Base-by-base conservation (phyloP, 176 grass and related monocot species). In the Puya raimondii region DNA sequence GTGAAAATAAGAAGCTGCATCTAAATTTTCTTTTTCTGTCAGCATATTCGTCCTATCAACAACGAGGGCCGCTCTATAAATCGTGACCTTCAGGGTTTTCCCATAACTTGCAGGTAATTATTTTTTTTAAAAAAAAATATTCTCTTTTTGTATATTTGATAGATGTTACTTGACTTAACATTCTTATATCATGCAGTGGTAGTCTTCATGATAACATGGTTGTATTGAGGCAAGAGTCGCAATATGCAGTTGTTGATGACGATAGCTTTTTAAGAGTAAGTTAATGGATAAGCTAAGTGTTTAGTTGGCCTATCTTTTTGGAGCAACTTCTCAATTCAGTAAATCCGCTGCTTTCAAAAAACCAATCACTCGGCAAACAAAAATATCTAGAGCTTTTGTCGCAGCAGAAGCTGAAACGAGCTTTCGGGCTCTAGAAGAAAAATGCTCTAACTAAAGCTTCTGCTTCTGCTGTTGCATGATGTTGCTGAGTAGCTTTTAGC, bases 141-240 rank as follows among this genome's bases (percentile, higher is more conserved):
- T 73, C 42, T 66, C 47, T 53, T 70, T 70, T 21, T 5, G 12
- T 64, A 48, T 13, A 12, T 66, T 29, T 70, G 61, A 70, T 29
- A 54, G 6, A 20, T 64, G 53, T 75, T 58, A 23, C 47, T 14
- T 49, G 73, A 21, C 16, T 56, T n/a, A 14, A 17, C 79, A 77
- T 64, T 68, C 10, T 78, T n/a, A 48, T 70, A 17, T 74, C 17
- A 57, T 88, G 50, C 75, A 99, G 94, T 83, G 94, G 94, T 66
- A 93, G 77, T 49, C 82, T 81, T 26, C 84, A 84, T 84, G 94
- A 99, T 70, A 99, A 99, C 68, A 99, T 99, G 89, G 84, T 99
- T 69, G 81, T 99, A 49, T 82, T 99, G 87, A 99, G 93, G 68
- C 94, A 99, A 88, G 89, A 99, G 67, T 90, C 89, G 61, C 71